These are phyloP conservation scores for Microbotryum silenes-acaulis DNA, from an alignment of 1,284 basidiomycete genomes.

Conservation along the genomic window DNA sequence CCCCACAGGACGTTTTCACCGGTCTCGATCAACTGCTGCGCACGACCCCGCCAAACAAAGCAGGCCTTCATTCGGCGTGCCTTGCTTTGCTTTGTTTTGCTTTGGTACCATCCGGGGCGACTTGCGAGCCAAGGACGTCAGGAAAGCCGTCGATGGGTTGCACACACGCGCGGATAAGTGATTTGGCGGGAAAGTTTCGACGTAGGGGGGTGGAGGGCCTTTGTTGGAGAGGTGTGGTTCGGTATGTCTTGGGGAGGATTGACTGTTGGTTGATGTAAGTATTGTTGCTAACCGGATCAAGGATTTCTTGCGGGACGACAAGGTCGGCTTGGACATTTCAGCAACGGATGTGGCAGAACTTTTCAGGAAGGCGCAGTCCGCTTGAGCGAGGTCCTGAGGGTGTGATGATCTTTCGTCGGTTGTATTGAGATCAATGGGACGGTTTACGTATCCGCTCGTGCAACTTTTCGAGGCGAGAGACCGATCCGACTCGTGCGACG, in stretches of 20 bases:
- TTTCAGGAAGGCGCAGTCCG: slow-evolving; percentile 9
- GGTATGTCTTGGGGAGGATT: slow-evolving; percentile 3
- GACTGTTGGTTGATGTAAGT: too few species aligned
- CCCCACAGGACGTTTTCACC: slow-evolving; percentile 78
- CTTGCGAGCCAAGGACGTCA: slow-evolving; percentile 75
- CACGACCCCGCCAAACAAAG: slow-evolving; percentile 69
- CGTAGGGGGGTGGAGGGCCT: slow-evolving; percentile 61
- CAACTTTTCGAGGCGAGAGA: too few species aligned
- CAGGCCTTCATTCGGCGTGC: slow-evolving; percentile 67
- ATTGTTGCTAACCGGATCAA: too few species aligned
- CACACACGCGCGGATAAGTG: too few species aligned
- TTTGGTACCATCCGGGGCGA: slow-evolving; percentile 58
- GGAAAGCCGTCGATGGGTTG: too few species aligned
- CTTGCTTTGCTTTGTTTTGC: too few species aligned
- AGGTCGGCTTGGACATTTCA: slow-evolving; percentile 21
- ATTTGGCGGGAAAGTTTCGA: slow-evolving; percentile 57
- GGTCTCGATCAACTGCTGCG: slow-evolving; percentile 78
- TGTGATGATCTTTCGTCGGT: too few species aligned
- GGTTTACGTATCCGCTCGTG: too few species aligned
- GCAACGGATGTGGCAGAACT: slow-evolving; percentile 16
- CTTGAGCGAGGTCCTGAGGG: neutral
- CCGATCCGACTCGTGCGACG: too few species aligned
- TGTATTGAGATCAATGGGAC: too few species aligned
- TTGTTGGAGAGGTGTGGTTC: slow-evolving; percentile 66
- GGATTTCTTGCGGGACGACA: slow-evolving; percentile 15